Conservation (phyloP, 495 filamentous ascomycete genomes). For the Aspergillus taichungensis region DNA sequence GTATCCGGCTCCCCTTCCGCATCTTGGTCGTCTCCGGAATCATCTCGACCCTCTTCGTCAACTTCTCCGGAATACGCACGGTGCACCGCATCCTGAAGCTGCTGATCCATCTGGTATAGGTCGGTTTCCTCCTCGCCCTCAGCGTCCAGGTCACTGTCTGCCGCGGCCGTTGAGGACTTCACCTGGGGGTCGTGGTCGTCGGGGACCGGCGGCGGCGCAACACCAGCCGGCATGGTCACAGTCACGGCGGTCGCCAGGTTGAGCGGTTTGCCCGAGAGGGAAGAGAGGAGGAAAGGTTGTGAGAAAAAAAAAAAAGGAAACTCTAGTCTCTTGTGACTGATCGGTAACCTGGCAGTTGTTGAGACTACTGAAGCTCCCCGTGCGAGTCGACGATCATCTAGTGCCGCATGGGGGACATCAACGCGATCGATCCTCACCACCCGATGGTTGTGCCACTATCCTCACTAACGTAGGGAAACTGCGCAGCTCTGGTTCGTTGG, state of each 20-base stretch:
- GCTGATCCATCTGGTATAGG: slow-evolving; percentile 38
- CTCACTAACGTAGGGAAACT: too few relatives aligned
- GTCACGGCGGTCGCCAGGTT: slow-evolving; percentile 40
- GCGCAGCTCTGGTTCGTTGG: too few relatives aligned
- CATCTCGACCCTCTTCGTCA: slow-evolving; percentile 32
- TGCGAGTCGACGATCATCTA: slow-evolving; percentile 18
- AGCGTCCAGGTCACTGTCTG: slow-evolving; percentile 45
- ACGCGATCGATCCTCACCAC: neutral
- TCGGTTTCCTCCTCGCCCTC: slow-evolving; percentile 45
- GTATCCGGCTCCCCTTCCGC: slow-evolving; percentile 21
- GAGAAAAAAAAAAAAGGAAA: neutral
- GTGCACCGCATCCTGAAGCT: slow-evolving; percentile 42
- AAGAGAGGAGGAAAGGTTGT: slow-evolving; percentile 1
- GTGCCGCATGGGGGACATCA: slow-evolving; percentile 14
- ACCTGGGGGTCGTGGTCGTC: slow-evolving; percentile 33
- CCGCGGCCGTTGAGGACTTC: slow-evolving; percentile 25
- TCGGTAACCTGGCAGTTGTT: slow-evolving; percentile 8
- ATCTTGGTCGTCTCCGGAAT: slow-evolving; percentile 25
- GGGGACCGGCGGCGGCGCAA: slow-evolving; percentile 27
- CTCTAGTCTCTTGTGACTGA: too few relatives aligned
- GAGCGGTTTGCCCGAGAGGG: slow-evolving; percentile 7
- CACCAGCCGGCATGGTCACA: slow-evolving; percentile 40
- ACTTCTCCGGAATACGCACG: slow-evolving; percentile 46
- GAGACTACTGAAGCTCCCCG: slow-evolving; percentile 16
- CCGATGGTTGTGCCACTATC: too few relatives aligned